Base-by-base conservation (phyloP, 1,284 basidiomycete genomes). In the Caloboletus firmus region DNA sequence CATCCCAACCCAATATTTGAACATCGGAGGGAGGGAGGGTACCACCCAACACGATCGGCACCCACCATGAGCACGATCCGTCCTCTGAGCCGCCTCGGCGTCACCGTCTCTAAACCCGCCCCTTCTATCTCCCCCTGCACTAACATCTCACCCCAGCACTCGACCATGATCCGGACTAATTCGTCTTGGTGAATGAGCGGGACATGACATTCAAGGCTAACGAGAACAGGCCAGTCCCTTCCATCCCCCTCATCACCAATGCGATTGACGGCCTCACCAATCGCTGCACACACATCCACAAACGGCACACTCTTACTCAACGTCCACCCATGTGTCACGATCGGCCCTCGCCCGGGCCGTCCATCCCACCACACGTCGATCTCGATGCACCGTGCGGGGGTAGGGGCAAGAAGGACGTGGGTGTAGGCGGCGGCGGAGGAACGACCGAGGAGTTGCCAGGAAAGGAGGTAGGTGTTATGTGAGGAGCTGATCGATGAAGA, bases 181-280 rank as follows among this genome's bases (percentile, higher is more conserved):
- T 83, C 74, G 32, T 70, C 65, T 63, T 87, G 84, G 0, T 76
- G 75, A 24, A 72, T 71, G 0, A 76, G 64, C 4, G 72, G 72
- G 41, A 85, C 83, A 61, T 87, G 84, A 58, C 83, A 85, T 62
- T 87, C 85, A 11, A 87, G 71, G 46, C 80, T 83, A 37, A 87
- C 76, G 49, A 86, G 65, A n/a, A 87, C 73, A 2, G 84, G 84
- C 79, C 80, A 82, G 46, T 77, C 72, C 2, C 3, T 71, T 0
- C 69, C 64, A 3, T 65, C 58, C 10, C 22, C 32, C 22, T 15
- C 31, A 24, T 43, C 44, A n/a, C 28, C 1, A 7, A 43, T 55
- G 34, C 3, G n/a, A 11, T 32, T 42, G n/a, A 83, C 66, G 0
- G 74, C 71, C 10, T 74, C 65, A 1, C 74, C 76, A 46, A 85